Evolutionary conservation across 208 protist genomes (phyloP), one percentile per base, ranked within the genome.

Genomic region (Phytomonas sp.): DNA sequence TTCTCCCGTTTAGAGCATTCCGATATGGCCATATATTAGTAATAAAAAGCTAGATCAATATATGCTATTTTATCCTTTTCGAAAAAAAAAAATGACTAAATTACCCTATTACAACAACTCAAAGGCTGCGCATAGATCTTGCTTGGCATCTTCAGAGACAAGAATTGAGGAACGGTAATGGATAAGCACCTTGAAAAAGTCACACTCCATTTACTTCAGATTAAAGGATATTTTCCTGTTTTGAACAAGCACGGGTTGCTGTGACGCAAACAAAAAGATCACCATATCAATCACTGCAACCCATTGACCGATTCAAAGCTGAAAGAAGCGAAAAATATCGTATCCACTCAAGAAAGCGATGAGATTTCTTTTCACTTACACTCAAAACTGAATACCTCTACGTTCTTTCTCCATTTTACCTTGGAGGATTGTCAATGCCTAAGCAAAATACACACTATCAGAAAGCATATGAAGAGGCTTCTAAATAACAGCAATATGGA

Each of bases 1-100:
- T 83, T 75, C 40, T 89, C 84, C 33, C 89, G 79, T 32, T 65
- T 64, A 17, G 68, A 68, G 62, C 59, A 62, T 8, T 31, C 43
- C 51, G 67, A 66, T 59, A 59, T 11, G 53, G 65, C 59, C 40
- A 51, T 51, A 51, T 20, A 64, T 43, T 43, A 64, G 36, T 64
- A 43, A 3, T 64, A 20, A 64, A 64, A 64, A 64, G 4, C 40
- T 51, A 51, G 40, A 51, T 15, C 40, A 20, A 51, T 51, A 51
- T 2, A 20, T 51, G 3, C 13, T 51, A 30, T 34, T 63, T 34
- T 63, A 20, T 17, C 4, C 60, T 23, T 63, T 51, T 51, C 40
- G 13, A 4, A 51, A 51, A 51, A 17, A 20, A 51, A 51, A n/a
- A n/a, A n/a, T n/a, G 40, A 51, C 40, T 51, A 51, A 40, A 51